Evolutionary conservation across 2,329 filamentous ascomycete species (phyloP).

Genomic region (Epichloe uncinata): DNA sequence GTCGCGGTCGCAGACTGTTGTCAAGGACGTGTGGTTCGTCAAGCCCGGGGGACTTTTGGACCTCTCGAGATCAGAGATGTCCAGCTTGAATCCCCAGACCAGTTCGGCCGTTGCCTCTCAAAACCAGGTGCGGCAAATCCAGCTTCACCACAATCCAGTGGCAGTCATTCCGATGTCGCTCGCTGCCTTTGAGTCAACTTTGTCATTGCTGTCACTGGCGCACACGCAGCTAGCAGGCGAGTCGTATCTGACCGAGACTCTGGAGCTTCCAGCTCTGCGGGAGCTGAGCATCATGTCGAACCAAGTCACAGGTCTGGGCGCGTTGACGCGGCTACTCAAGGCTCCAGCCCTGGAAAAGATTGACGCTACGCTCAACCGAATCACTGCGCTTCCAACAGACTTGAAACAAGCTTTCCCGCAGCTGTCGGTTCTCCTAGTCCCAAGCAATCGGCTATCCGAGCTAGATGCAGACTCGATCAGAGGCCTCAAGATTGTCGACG

Average conservation of each 20-base stretch:
- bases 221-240: constrained; percentile 58
- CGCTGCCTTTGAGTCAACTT: constrained; percentile 53
- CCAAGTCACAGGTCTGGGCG: constrained; percentile 55
- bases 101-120: constrained; percentile 40
- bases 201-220: constrained; percentile 61
- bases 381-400: constrained; percentile 50
- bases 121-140: constrained; percentile 42
- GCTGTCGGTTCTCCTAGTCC: constrained; percentile 56
- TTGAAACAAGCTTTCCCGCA: constrained; percentile 56
- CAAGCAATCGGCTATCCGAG: constrained; percentile 66
- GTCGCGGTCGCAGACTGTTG: constrained; percentile 33
- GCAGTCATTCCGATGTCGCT: constrained; percentile 56
- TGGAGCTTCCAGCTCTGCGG: constrained; percentile 60
- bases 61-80: constrained; percentile 51
- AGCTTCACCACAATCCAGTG: constrained; percentile 68
- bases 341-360: constrained; percentile 65
- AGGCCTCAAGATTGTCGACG: constrained; percentile 64
- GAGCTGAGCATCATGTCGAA: constrained; percentile 68
- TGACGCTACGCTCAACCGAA: constrained; percentile 71
- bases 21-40: constrained; percentile 37
- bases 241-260: constrained; percentile 48
- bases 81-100: constrained; percentile 43
- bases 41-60: constrained; percentile 54
- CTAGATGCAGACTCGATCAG: constrained; percentile 60
- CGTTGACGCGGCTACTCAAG: constrained; percentile 51